Evolutionary conservation across 2,329 filamentous ascomycete genomes (phyloP), one percentile per base, ranked within the genome.

Genomic region (Alternaria incomplexa): DNA sequence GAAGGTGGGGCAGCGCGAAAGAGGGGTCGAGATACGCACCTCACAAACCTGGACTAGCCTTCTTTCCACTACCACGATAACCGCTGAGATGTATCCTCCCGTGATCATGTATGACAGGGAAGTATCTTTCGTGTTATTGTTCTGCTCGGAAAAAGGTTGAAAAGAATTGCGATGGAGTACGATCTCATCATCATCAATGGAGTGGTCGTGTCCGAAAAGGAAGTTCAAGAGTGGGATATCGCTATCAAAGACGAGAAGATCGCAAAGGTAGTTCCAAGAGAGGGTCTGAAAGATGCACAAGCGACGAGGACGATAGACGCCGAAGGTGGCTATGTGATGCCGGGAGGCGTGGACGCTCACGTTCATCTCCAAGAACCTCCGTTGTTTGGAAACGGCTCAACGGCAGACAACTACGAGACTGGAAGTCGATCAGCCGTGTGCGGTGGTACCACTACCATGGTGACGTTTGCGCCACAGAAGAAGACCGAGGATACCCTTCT

Each of bases 401-500:
- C 77, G 20, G 78, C 78, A 52, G 80, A 81, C 58, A 81, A 78
- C 20, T 81, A 80, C 59, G 79, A 80, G 54, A 80, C 77, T 13
- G 79, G 80, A 3, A 83, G 81, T 30, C 77, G 82, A 63, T 83
- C 81, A 56, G 83, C 83, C 23, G 78, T 84, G 61, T 82, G 81
- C 40, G 83, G 83, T 48, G 83, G 83, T 28, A 85, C 83, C 23
- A 85, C 84, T 3, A 84, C 82, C 4, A 80, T 85, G 67, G 80
- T 85, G 12, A 81, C 82, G 0, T 85, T 85, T 64, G 83, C 83
- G 2, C 82, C 82, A 6, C 84, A 85, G 63, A 75, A 77, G 56
- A 80, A 84, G 70, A 73, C 73, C 6, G 80, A 84, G 59, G 78
- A 81, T 9, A 83, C 81, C 5, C 76, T 85, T 3, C 77, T 85